phyloP scores from a whole-genome alignment of 352 stramenopile species.

The Pythium dissotocum region DNA sequence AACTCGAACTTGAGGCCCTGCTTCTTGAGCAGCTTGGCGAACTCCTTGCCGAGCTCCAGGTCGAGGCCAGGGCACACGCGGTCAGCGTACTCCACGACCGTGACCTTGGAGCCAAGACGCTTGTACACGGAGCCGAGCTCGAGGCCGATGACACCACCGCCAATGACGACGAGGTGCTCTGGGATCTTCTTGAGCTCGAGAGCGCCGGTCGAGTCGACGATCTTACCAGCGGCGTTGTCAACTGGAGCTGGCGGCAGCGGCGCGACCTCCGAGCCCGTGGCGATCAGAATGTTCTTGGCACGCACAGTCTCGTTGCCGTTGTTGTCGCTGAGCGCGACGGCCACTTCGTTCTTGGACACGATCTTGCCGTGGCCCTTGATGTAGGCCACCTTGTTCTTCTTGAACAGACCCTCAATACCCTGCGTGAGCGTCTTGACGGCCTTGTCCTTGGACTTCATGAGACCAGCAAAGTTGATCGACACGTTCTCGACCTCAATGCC shows the following conservation, averaged over 20 bases:
- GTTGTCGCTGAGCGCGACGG: slow-evolving; percentile 90
- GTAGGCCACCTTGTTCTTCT: slow-evolving; percentile 99
- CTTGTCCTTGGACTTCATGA: slow-evolving; percentile 97
- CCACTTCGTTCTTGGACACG: slow-evolving; percentile 90
- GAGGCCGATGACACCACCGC: slow-evolving; percentile 97
- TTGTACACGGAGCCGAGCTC: slow-evolving; percentile 99
- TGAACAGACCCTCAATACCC: slow-evolving; percentile 98
- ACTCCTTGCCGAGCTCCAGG: slow-evolving; percentile 95
- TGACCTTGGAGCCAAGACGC: slow-evolving; percentile 94
- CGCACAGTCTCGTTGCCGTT: slow-evolving; percentile 90
- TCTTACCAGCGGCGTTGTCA: slow-evolving; percentile 96
- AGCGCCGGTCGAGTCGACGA: slow-evolving; percentile 98
- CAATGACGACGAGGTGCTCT: slow-evolving; percentile 96
- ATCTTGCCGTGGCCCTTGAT: slow-evolving; percentile 97
- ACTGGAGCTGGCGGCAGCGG: slow-evolving; percentile 95
- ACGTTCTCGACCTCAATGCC: slow-evolving; percentile 92
- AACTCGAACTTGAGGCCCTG: slow-evolving; percentile 98
- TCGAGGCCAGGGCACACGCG: slow-evolving; percentile 93
- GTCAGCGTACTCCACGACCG: slow-evolving; percentile 99
- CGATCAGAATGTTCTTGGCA: slow-evolving; percentile 97
- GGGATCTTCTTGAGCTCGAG: slow-evolving; percentile 93
- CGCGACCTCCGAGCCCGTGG: slow-evolving; percentile 89
- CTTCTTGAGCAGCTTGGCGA: slow-evolving; percentile 98
- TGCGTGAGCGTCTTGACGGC: slow-evolving; percentile 94
- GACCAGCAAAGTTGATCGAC: slow-evolving; percentile 94